Evolutionary conservation across 257 asterid genomes (phyloP), one percentile per base, ranked within the genome.

Genomic region (Vinca minor): DNA sequence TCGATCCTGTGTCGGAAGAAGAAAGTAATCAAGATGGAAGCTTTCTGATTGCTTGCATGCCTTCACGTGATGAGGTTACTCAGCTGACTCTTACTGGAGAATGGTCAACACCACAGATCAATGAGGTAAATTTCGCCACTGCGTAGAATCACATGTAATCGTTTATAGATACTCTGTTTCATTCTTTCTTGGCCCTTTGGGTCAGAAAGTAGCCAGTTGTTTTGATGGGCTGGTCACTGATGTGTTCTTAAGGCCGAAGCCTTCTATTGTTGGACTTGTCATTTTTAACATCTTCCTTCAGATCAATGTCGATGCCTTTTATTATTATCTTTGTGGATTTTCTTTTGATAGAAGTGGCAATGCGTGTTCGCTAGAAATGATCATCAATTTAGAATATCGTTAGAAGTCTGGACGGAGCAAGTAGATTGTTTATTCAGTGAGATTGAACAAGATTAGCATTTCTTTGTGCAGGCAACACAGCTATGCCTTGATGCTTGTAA

Each of bases 401-500:
- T 29, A 44, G 0, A 28, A 54, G 39, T 29, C 60, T 1, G 13
- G 25, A n/a, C 36, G 18, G 23, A 15, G 18, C 15, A 1, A 49
- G 4, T 10, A 54, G 14, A 54, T 28, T 54, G 7, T 29, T 54
- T 14, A 13, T 17, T 15, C 1, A 0, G 25, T 55, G 41, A 55
- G 25, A 20, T 15, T 55, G 61, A 55, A 41, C 41, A 55, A 55
- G 25, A 29, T 15, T 5, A 17, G 15, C 6, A 31, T 29, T 49
- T n/a, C n/a, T 28, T 21, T 63, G 15, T 78, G 87, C 85, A 91
- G 98, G 98, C 88, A 65, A 87, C 87, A 93, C 91, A 81, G 75
- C 71, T 92, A 28, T 87, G 96, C 50, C 78, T 89, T 68, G 98
- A 86, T 84, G 98, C 96, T 64, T 87, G 96, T 70, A 78, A 93